A percentile compares a stretch with the other conserved stretches of the same genome.
phyloP scores from a whole-genome alignment of 768 basidiomycete species.

The Boletus sp. region DNA sequence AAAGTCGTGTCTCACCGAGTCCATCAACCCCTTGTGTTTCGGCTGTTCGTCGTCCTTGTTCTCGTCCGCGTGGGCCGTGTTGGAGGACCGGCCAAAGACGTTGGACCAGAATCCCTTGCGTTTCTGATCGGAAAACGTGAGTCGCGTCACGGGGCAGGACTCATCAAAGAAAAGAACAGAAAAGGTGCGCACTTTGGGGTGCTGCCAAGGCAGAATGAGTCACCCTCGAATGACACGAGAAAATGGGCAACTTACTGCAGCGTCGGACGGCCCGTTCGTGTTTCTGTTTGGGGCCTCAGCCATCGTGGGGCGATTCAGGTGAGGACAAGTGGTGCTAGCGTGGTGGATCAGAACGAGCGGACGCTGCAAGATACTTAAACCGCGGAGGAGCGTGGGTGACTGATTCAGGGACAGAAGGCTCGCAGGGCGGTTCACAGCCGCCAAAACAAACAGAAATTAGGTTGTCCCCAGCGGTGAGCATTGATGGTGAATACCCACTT shows the following conservation, averaged over 20 bases:
- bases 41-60: background rate
- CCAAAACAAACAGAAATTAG: background rate
- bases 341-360: background rate
- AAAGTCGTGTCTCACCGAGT: background rate
- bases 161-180: background rate
- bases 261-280: background rate
- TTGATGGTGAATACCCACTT: background rate
- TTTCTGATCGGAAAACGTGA: conserved; percentile 2
- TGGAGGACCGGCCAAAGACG: conserved; percentile 1
- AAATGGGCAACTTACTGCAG: conserved; percentile 1
- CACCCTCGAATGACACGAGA: background rate
- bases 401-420: conserved; percentile 1
- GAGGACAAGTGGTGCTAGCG: background rate
- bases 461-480: too few relatives aligned
- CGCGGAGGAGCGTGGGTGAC: conserved; percentile 1
- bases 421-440: background rate
- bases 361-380: conserved; percentile 3
- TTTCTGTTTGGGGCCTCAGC: background rate
- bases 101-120: conserved; percentile 20
- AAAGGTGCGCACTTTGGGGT: conserved; percentile 5
- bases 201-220: background rate
- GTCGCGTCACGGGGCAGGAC: background rate
- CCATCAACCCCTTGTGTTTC: conserved; percentile 7
- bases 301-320: conserved; percentile 1
- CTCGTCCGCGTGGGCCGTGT: background rate